Conservation (phyloP, 495 filamentous ascomycete genomes). For the Penicillium lividum region DNA sequence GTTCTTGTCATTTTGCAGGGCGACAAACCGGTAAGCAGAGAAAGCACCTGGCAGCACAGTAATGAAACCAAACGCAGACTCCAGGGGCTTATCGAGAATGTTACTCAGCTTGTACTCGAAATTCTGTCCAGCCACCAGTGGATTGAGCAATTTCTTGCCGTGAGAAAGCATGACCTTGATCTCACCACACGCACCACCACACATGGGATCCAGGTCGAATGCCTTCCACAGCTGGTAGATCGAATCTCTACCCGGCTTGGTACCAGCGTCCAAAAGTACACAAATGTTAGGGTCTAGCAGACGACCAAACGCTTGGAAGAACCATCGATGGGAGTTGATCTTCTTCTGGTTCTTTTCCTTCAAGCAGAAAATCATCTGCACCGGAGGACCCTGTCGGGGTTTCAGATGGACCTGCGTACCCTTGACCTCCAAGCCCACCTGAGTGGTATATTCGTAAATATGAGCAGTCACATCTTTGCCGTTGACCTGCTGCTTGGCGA, state of each 20-base stretch:
- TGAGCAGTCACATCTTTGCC: slow-evolving; percentile 96
- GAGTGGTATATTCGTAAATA: slow-evolving; percentile 98
- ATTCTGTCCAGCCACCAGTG: slow-evolving; percentile 94
- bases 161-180: slow-evolving; percentile 99
- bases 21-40: slow-evolving; percentile 92
- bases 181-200: slow-evolving; percentile 95
- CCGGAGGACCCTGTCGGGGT: slow-evolving; percentile 70
- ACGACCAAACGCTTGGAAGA: slow-evolving; percentile 95
- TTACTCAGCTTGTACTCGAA: slow-evolving; percentile 99
- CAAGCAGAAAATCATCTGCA: slow-evolving; percentile 97
- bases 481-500: slow-evolving; percentile 98
- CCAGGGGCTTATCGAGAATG: slow-evolving; percentile 96
- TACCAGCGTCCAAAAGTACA: slow-evolving; percentile 94
- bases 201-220: slow-evolving; percentile 96
- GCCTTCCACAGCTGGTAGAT: slow-evolving; percentile 99
- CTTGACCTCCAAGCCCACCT: slow-evolving; percentile 84
- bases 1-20: slow-evolving; percentile 93
- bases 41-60: slow-evolving; percentile 96
- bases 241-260: slow-evolving; percentile 85
- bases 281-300: slow-evolving; percentile 96
- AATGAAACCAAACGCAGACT: slow-evolving; percentile 98
- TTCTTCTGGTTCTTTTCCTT: slow-evolving; percentile 99
- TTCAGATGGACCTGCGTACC: slow-evolving; percentile 83
- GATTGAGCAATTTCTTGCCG: slow-evolving; percentile 88
- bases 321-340: slow-evolving; percentile 99